Percentiles rank a stretch among this genome's conserved stretches.
Evolutionary conservation across 768 basidiomycete genomes (phyloP).

Genomic region (Pulveroboletus sp.): DNA sequence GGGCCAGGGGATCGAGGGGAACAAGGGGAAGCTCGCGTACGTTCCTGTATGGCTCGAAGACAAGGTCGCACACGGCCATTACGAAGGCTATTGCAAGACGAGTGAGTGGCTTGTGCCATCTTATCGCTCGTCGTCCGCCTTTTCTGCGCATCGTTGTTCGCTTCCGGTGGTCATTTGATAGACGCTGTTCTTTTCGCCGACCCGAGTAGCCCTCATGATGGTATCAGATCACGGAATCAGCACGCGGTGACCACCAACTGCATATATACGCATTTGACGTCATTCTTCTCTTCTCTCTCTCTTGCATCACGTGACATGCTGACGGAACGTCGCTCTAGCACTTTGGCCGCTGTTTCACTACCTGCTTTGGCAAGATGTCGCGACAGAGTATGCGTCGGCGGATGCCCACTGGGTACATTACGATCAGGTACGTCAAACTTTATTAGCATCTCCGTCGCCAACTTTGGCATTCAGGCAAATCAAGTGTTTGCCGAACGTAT

Average conservation of each 20-base stretch:
- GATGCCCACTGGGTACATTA: constrained; percentile 65
- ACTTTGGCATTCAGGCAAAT: constrained; percentile 58
- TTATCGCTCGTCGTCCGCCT: constrained; percentile 9
- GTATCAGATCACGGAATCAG: neutral
- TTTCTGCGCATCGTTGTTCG: neutral
- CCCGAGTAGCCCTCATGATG: neutral
- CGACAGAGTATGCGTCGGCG: constrained; percentile 82
- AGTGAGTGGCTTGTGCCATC: constrained; percentile 53
- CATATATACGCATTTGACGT: neutral
- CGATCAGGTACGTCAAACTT: constrained; percentile 19
- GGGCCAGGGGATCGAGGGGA: constrained; percentile 46
- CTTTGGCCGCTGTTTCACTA: constrained; percentile 99
- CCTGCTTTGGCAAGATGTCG: constrained; percentile 95
- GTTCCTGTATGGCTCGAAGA: constrained; percentile 92
- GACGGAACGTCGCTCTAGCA: constrained; percentile 41
- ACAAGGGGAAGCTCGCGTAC: constrained; percentile 61
- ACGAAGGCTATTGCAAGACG: constrained; percentile 97
- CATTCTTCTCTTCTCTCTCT: neutral
- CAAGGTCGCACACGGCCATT: constrained; percentile 87
- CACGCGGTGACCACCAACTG: neutral
- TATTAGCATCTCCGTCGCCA: neutral
- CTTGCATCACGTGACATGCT: constrained; percentile 2
- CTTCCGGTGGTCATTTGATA: constrained; percentile 11
- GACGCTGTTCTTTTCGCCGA: neutral
- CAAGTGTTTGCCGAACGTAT: constrained; percentile 75